phyloP scores from a whole-genome alignment of 2,329 filamentous ascomycete genomes.

The Neopestalotiopsis sp. region DNA sequence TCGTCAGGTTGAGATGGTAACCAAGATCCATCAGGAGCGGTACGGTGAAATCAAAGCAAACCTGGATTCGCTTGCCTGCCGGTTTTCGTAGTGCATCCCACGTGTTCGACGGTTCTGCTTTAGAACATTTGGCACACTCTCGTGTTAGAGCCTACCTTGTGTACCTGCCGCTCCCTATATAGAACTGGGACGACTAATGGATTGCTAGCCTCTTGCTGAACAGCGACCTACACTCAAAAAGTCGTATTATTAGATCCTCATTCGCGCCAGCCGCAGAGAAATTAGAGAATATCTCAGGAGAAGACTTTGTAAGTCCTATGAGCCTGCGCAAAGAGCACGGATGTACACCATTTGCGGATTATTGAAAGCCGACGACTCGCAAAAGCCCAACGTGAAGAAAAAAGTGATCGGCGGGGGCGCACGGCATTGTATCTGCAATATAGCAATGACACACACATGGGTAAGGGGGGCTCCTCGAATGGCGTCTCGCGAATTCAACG shows the following conservation, averaged over 20 bases:
- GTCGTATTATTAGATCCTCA: not conserved
- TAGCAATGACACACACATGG: not conserved
- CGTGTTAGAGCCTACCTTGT: not conserved
- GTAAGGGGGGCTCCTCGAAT: not conserved
- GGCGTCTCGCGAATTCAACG: too few species aligned
- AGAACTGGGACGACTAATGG: not conserved
- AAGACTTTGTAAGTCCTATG: not conserved
- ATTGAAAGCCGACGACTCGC: not conserved
- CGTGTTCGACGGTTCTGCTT: not conserved
- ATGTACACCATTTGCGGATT: not conserved
- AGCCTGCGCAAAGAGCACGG: not conserved
- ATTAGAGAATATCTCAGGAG: not conserved
- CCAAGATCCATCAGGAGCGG: not conserved
- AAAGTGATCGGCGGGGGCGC: not conserved
- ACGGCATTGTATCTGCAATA: not conserved
- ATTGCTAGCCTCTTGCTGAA: not conserved
- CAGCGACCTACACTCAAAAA: not conserved
- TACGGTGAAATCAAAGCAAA: not conserved
- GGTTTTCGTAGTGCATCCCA: not conserved
- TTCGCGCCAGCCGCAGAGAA: not conserved
- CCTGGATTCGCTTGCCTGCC: not conserved
- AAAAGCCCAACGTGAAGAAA: not conserved
- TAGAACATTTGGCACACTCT: not conserved
- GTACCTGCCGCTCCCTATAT: not conserved
- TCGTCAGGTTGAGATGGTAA: not conserved